Evolutionary conservation across 495 filamentous ascomycete genomes (phyloP).

Genomic region (Penicillium ochrochloron): DNA sequence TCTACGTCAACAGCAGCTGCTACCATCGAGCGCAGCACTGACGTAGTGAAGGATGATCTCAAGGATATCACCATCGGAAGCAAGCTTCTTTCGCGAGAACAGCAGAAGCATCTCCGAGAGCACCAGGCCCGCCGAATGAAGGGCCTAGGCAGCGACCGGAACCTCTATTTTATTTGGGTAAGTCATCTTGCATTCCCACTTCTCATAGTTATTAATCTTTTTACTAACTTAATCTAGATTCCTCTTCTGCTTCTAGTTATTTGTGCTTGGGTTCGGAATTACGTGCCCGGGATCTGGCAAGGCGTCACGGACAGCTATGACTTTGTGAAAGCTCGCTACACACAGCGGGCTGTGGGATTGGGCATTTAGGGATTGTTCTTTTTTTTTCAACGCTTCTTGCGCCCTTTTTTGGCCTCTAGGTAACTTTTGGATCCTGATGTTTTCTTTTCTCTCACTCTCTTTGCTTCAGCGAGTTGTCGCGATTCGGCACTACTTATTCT

Average conservation of each 20-base stretch:
- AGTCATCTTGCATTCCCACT: slow-evolving; percentile 32
- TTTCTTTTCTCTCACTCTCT: slow-evolving; percentile 25
- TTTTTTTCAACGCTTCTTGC: slow-evolving; percentile 16
- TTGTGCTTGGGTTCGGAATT: slow-evolving; percentile 65
- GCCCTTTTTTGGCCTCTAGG: slow-evolving; percentile 23
- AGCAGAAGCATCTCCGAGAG: slow-evolving; percentile 71
- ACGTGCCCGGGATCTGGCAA: slow-evolving; percentile 58
- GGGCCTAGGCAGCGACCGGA: slow-evolving; percentile 72
- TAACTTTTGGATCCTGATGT: slow-evolving; percentile 10
- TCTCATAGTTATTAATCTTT: slow-evolving; percentile 17
- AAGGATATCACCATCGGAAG: slow-evolving; percentile 51
- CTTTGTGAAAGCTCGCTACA: slow-evolving; percentile 50
- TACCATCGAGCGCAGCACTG: slow-evolving; percentile 46
- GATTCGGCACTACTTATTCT: slow-evolving; percentile 17
- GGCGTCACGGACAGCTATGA: slow-evolving; percentile 49
- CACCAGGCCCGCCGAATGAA: slow-evolving; percentile 78
- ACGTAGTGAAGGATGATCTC: slow-evolving; percentile 40
- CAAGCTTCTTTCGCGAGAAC: slow-evolving; percentile 64
- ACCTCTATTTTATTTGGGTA: slow-evolving; percentile 88
- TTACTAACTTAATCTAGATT: slow-evolving; percentile 38
- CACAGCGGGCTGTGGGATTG: slow-evolving; percentile 46
- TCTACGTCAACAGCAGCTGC: slow-evolving; percentile 22
- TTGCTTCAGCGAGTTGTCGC: slow-evolving; percentile 29
- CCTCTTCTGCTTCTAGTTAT: slow-evolving; percentile 64
- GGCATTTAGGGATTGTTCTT: slow-evolving; percentile 34